A percentile compares a stretch with the other conserved stretches of the same genome.
Evolutionary conservation across 805 yeast genomes (phyloP).

Genomic region (Teunomyces aglyptinius): DNA sequence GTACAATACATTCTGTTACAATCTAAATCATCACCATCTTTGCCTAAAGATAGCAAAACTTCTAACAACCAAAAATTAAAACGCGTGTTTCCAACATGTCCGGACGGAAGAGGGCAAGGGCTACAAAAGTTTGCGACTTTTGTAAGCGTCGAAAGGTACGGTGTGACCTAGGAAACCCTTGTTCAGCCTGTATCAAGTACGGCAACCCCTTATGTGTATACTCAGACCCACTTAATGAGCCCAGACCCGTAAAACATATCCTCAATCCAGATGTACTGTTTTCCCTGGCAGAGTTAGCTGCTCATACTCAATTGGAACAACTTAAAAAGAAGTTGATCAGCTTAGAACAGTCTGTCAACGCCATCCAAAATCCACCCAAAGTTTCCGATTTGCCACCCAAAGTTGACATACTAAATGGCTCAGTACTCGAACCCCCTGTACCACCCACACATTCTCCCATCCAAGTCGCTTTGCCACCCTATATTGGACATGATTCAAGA

Average conservation of each 20-base stretch:
- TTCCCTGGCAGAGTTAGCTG: background rate
- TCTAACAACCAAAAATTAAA: no score
- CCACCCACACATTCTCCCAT: background rate
- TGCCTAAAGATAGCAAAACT: no score
- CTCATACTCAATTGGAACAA: conserved; percentile 14
- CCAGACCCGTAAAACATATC: background rate
- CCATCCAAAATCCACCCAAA: background rate
- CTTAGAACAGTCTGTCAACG: conserved; percentile 17
- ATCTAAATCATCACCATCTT: no score
- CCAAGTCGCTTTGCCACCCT: background rate
- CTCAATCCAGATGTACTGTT: background rate
- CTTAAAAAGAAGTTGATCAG: conserved; percentile 17
- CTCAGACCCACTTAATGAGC: conserved; percentile 6
- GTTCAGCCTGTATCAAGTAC: conserved; percentile 39
- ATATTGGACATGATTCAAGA: background rate
- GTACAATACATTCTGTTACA: no score
- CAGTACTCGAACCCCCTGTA: background rate
- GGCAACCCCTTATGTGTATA: conserved; percentile 22
- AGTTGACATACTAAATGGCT: background rate
- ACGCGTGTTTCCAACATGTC: background rate
- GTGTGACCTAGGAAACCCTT: conserved; percentile 48
- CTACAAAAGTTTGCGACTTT: conserved; percentile 48
- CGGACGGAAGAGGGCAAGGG: conserved; percentile 25
- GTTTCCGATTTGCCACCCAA: conserved; percentile 1
- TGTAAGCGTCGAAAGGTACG: conserved; percentile 50